phyloP scores from a whole-genome alignment of 768 basidiomycete species.

The Psilocybe sp. region DNA sequence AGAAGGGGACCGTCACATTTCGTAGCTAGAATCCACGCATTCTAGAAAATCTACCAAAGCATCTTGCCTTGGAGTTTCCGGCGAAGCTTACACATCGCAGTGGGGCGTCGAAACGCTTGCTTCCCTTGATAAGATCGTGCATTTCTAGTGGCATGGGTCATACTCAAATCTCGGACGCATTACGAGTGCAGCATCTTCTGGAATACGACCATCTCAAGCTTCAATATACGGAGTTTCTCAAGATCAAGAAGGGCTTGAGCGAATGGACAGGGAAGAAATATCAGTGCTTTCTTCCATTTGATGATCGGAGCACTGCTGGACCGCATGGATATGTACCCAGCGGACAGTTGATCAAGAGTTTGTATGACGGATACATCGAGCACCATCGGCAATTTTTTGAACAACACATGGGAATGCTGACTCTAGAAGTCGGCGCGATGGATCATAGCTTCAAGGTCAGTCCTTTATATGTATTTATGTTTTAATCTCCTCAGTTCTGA shows the following conservation, averaged over 20 bases:
- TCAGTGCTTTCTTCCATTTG: conserved; percentile 17
- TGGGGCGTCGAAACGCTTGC: conserved; percentile 10
- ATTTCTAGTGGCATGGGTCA: conserved; percentile 24
- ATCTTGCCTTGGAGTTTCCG: conserved; percentile 21
- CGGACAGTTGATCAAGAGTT: conserved; percentile 15
- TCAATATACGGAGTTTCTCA: conserved; percentile 14
- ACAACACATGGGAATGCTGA: conserved; percentile 21
- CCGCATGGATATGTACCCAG: conserved; percentile 21
- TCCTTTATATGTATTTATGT: background rate
- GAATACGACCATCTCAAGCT: conserved; percentile 17
- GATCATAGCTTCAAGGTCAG: conserved; percentile 21
- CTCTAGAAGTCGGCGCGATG: conserved; percentile 18
- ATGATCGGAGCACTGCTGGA: conserved; percentile 8
- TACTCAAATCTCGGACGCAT: conserved; percentile 23
- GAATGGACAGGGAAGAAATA: conserved; percentile 4
- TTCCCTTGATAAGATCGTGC: conserved; percentile 17
- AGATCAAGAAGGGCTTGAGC: background rate
- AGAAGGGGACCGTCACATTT: conserved; percentile 16
- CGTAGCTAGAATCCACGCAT: conserved; percentile 25
- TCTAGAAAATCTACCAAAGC: conserved; percentile 14
- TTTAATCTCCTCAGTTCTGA: no score
- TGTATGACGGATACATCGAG: conserved; percentile 23
- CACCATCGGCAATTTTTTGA: conserved; percentile 11
- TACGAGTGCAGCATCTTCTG: conserved; percentile 17
- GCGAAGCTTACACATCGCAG: conserved; percentile 20